Conservation (phyloP, 169 alveolate species). For the Eimeria sp. region DNA sequence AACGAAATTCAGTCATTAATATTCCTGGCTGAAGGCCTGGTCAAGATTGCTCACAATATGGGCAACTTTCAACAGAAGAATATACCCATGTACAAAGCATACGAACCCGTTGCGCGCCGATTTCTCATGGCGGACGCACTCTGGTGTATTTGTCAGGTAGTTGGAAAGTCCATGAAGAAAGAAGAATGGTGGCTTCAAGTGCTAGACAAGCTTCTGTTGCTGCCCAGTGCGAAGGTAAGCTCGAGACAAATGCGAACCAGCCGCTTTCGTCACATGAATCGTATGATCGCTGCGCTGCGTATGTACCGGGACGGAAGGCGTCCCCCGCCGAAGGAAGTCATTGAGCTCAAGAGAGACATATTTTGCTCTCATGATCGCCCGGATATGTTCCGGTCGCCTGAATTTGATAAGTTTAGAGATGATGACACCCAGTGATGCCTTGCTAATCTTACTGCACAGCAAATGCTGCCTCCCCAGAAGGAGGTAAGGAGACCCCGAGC, state of each 20-base stretch:
- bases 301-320: background rate
- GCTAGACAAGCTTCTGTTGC: background rate
- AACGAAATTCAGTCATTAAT: background rate
- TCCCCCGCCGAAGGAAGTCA: background rate
- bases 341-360: background rate
- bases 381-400: background rate
- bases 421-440: background rate
- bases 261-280: background rate
- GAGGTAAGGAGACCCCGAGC: background rate
- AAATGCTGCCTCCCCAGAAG: background rate
- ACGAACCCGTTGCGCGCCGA: conserved; percentile 22
- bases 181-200: background rate
- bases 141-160: conserved; percentile 9
- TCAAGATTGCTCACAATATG: background rate
- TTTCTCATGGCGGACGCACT: conserved; percentile 6
- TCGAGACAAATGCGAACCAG: background rate
- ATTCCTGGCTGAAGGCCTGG: background rate
- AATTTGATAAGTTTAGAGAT: background rate
- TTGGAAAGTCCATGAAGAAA: background rate
- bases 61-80: background rate
- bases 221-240: background rate
- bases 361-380: background rate
- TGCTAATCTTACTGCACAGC: background rate
- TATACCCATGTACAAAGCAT: background rate
- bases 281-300: background rate